Base-by-base conservation (phyloP, 2,329 filamentous ascomycete species). In the Cladophialophora yegresii region DNA sequence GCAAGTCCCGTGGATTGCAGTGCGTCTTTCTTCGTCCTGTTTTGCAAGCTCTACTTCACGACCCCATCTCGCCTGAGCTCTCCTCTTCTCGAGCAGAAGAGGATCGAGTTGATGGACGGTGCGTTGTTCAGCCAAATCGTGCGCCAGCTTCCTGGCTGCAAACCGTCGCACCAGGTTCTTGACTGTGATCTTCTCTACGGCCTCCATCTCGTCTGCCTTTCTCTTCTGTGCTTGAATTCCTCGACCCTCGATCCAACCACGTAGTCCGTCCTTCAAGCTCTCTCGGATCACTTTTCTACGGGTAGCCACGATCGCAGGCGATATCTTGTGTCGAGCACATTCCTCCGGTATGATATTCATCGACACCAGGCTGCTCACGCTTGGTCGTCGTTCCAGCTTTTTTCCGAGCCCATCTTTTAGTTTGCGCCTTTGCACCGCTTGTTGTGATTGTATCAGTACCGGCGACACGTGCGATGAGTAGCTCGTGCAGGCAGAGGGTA, bases 221-320 rank as follows among this genome's bases (percentile, higher is more conserved):
- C 72, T 71, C 70, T 75, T 71, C 65, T 76, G 69, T 62, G 71
- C 76, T 72, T 68, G 65, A n/a, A 71, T 47, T 4, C 63, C 71
- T 16, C 70, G 65, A n/a, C 64, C 77, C 66, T 78, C 87, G 2
- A 91, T 81, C 86, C 87, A 90, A 12, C 82, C 80, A 43, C 87
- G 77, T 65, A 91, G 75, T 16, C 82, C 82, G 71, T 91, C 88
- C 73, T 90, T 90, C 50, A 91, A 80, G 65, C 81, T 81, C 77
- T 90, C 87, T 69, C 83, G 83, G 77, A 91, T 88, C 16, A 91
- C 81, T 12, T 83, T 83, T 61, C 85, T 80, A 71, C 85, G 84
- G 68, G 82, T 81, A 30, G 85, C 86, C n/a, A 89, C 83, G 36
- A 90, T 77, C 0, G 80, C 82, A 0, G 87, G 87, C 0, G 86